A percentile compares a stretch with the other conserved stretches of the same genome.
Conservation (phyloP, 768 basidiomycete species). For the Hemileccinum impolitum region DNA sequence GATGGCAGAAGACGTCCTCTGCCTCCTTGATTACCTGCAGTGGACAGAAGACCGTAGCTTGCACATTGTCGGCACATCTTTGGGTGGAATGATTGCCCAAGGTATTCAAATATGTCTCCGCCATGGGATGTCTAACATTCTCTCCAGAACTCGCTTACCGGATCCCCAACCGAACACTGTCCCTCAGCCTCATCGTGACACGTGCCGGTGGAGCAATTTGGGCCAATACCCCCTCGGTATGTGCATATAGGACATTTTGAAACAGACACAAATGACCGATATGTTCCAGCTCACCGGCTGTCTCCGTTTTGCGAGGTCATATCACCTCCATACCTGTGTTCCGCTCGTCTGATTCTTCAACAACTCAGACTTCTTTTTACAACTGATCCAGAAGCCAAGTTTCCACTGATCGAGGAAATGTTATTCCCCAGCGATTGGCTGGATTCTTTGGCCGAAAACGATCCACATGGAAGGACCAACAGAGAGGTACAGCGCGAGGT, state of each 20-base stretch:
- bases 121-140: not conserved
- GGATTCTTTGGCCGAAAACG: slow-evolving; percentile 39
- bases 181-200: slow-evolving; percentile 67
- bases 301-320: slow-evolving; percentile 35
- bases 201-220: slow-evolving; percentile 58
- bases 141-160: slow-evolving; percentile 61
- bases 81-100: slow-evolving; percentile 86
- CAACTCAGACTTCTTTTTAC: slow-evolving; percentile 32
- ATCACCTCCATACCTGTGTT: not conserved
- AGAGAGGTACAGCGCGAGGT: slow-evolving; percentile 57
- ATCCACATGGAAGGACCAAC: slow-evolving; percentile 56
- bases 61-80: slow-evolving; percentile 69
- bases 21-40: slow-evolving; percentile 63
- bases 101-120: slow-evolving; percentile 37
- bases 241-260: slow-evolving; percentile 14
- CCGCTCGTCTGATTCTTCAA: slow-evolving; percentile 5
- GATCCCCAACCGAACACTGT: slow-evolving; percentile 64
- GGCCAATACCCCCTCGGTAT: slow-evolving; percentile 63
- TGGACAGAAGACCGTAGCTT: slow-evolving; percentile 64
- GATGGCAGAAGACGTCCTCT: slow-evolving; percentile 75
- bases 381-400: slow-evolving; percentile 44
- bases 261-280: slow-evolving; percentile 23
- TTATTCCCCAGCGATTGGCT: slow-evolving; percentile 63
- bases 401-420: slow-evolving; percentile 52
- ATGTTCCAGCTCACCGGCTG: slow-evolving; percentile 40